These are phyloP conservation scores for Vaccinium darrowii DNA, from an alignment of 148 eudicot genomes.

Conservation along the genomic window DNA sequence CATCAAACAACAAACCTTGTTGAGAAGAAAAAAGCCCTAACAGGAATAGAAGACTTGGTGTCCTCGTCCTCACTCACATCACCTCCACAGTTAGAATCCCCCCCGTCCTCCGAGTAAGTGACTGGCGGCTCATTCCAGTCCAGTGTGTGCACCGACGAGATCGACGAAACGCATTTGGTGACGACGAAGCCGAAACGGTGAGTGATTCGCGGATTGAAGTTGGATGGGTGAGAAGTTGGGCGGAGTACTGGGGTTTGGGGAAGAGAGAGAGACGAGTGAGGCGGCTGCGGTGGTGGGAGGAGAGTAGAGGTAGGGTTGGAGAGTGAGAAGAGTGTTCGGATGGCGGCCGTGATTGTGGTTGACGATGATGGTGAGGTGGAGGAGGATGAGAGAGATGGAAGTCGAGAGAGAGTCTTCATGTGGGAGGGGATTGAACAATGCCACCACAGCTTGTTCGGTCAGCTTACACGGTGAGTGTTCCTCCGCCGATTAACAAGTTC, in stretches of 20 bases:
- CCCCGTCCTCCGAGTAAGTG: slow-evolving; percentile 40
- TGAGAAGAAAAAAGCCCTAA: slow-evolving; percentile 86
- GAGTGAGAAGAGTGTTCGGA: slow-evolving; percentile 26
- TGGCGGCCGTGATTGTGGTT: slow-evolving; percentile 17
- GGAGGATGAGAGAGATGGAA: slow-evolving; percentile 19
- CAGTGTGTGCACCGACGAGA: slow-evolving; percentile 29
- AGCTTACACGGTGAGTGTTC: too few relatives aligned
- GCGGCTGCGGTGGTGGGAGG: not conserved
- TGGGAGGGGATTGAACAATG: not conserved
- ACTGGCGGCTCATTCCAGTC: slow-evolving; percentile 54
- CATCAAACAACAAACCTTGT: slow-evolving; percentile 52
- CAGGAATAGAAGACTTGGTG: slow-evolving; percentile 54
- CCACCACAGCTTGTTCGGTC: not conserved
- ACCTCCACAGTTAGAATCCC: slow-evolving; percentile 19
- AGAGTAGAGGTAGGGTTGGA: slow-evolving; percentile 14
- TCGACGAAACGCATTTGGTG: slow-evolving; percentile 41
- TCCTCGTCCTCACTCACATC: slow-evolving; percentile 22
- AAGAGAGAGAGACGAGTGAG: not conserved
- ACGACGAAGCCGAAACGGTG: not conserved
- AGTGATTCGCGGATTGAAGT: not conserved
- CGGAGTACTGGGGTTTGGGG: slow-evolving; percentile 23
- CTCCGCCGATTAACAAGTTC: too few relatives aligned
- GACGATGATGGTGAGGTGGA: not conserved
- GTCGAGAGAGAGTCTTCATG: slow-evolving; percentile 13
- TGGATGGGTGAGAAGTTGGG: slow-evolving; percentile 13